Conservation (phyloP, 495 filamentous ascomycete species). For the Talaromyces nanjingensis region DNA sequence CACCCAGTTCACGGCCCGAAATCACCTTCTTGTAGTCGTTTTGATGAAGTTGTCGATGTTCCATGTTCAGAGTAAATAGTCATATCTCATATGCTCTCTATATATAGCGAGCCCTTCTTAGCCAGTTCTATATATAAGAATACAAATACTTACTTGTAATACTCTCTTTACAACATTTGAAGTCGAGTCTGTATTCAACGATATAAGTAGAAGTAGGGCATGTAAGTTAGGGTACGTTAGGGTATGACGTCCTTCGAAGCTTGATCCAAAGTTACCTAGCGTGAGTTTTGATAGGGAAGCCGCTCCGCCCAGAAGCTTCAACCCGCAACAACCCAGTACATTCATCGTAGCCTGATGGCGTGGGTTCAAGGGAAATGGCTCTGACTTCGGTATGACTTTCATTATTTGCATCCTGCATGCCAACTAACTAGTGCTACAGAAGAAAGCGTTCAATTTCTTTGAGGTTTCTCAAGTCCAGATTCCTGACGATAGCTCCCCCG, state of each 20-base stretch:
- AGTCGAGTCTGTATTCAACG: no score
- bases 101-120: neutral
- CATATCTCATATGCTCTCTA: neutral
- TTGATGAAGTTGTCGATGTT: neutral
- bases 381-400: slow-evolving; percentile 35
- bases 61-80: neutral
- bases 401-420: neutral
- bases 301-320: neutral
- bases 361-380: slow-evolving; percentile 33
- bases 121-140: neutral
- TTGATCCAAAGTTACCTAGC: neutral
- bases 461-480: slow-evolving; percentile 81
- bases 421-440: slow-evolving; percentile 43
- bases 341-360: slow-evolving; percentile 23
- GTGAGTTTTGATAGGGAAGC: neutral
- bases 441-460: slow-evolving; percentile 99
- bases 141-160: neutral
- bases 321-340: neutral
- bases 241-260: neutral
- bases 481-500: slow-evolving; percentile 59
- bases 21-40: neutral
- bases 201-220: neutral
- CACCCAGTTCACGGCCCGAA: neutral
- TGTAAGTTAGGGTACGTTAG: neutral
- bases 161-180: no score